These are phyloP conservation scores for Stylosanthes scabra DNA, from an alignment of 331 rosid genomes.

Conservation along the genomic window DNA sequence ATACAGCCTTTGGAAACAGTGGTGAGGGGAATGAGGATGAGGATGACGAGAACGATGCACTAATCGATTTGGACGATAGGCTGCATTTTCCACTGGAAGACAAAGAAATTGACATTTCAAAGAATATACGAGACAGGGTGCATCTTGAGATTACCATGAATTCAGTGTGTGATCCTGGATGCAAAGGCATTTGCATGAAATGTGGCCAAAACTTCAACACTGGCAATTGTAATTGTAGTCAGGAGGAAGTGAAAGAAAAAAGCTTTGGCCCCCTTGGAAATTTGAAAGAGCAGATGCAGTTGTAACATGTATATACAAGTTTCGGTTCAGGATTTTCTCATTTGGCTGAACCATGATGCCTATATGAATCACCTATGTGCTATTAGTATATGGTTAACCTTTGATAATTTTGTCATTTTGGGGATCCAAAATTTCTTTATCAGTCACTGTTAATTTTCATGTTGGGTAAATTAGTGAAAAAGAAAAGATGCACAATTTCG, in stretches of 20 bases:
- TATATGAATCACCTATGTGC: background rate
- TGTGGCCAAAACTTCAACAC: constrained; percentile 83
- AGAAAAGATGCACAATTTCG: too few relatives aligned
- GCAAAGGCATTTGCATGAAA: constrained; percentile 83
- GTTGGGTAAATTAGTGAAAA: too few relatives aligned
- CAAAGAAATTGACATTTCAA: constrained; percentile 87
- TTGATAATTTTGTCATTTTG: background rate
- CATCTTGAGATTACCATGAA: constrained; percentile 80
- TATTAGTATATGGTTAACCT: background rate
- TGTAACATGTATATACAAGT: constrained; percentile 25
- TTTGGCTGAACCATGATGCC: background rate
- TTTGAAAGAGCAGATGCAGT: constrained; percentile 69
- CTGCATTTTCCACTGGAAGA: constrained; percentile 71
- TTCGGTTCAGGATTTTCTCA: constrained; percentile 21
- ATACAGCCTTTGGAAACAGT: constrained; percentile 31
- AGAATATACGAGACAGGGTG: constrained; percentile 82
- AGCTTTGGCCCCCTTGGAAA: constrained; percentile 72
- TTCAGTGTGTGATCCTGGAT: constrained; percentile 68
- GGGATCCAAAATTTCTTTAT: background rate
- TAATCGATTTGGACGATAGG: constrained; percentile 73
- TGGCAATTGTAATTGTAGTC: constrained; percentile 68
- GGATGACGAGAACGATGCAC: constrained; percentile 54
- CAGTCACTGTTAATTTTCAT: too few relatives aligned
- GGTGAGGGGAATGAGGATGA: constrained; percentile 45
- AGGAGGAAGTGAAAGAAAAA: constrained; percentile 48